Evolutionary conservation across 495 filamentous ascomycete genomes (phyloP), one percentile per base, ranked within the genome.

Genomic region (Amphirosellinia nigrospora): DNA sequence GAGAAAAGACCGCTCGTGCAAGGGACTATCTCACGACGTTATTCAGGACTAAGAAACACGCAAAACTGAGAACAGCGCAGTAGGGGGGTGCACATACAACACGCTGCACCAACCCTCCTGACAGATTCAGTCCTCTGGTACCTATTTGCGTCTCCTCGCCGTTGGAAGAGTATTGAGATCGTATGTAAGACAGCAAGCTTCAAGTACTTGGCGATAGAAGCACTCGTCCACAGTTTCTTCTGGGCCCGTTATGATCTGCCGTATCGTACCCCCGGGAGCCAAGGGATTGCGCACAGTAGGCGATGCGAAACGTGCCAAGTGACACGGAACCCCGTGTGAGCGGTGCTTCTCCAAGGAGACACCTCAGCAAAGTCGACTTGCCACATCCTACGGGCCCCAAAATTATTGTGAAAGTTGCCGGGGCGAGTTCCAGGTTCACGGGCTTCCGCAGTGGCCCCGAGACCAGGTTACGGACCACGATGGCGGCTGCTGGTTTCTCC

Each of bases 41-140:
- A n/a, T n/a, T n/a, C n/a, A n/a, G n/a, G n/a, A n/a, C n/a, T n/a
- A n/a, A n/a, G n/a, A n/a, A n/a, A n/a, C n/a, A n/a, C n/a, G n/a
- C n/a, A n/a, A n/a, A n/a, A n/a, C n/a, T n/a, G n/a, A n/a, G n/a
- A n/a, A n/a, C n/a, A n/a, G n/a, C n/a, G n/a, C n/a, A n/a, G n/a
- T n/a, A n/a, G n/a, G n/a, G n/a, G n/a, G n/a, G n/a, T n/a, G n/a
- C n/a, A 38, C 80, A 52, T 78, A 84, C 82, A 28, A 91, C 56
- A 45, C 90, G 85, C 66, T 90, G 88, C 65, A 87, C 87, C 72
- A 91, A 90, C 0, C 90, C 90, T 10, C 90, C 90, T n/a, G 87
- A 89, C 0, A 92, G 80, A 0, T 86, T 89, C 56, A 89, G 85
- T 15, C 90, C 90, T 74, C 87, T 84, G 70, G 88, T 87, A 13